These are phyloP conservation scores for Pythium folliculosum DNA, from an alignment of 352 stramenopile genomes.

Conservation along the genomic window DNA sequence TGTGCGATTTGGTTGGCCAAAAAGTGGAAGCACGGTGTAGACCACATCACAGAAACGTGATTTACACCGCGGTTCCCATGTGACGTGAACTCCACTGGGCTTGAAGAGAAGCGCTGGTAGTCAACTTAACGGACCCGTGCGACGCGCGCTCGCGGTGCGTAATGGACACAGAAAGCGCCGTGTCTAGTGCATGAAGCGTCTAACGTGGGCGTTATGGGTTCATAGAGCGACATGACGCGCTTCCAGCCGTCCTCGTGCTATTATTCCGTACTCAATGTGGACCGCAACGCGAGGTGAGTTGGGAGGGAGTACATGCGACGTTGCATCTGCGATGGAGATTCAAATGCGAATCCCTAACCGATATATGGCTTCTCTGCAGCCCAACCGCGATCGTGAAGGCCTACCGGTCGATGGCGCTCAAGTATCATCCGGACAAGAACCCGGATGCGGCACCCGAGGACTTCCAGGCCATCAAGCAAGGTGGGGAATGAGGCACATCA, in stretches of 20 bases:
- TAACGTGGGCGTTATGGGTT: neutral
- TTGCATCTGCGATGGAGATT: neutral
- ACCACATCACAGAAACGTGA: slow-evolving; percentile 6
- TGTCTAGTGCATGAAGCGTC: neutral
- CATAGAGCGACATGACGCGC: slow-evolving; percentile 14
- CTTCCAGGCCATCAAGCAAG: slow-evolving; percentile 84
- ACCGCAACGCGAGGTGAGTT: slow-evolving; percentile 52
- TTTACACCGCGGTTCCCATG: slow-evolving; percentile 4
- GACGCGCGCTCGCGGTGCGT: neutral
- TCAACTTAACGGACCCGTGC: slow-evolving; percentile 2
- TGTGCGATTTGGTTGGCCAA: slow-evolving; percentile 11
- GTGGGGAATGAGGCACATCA: slow-evolving; percentile 13
- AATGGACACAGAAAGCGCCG: neutral
- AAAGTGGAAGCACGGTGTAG: slow-evolving; percentile 4
- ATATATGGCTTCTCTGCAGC: slow-evolving; percentile 36
- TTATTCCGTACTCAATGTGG: slow-evolving; percentile 70
- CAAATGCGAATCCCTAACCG: neutral
- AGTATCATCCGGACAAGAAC: slow-evolving; percentile 98
- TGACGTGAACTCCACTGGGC: slow-evolving; percentile 23
- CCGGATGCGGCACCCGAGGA: slow-evolving; percentile 83
- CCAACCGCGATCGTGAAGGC: slow-evolving; percentile 93
- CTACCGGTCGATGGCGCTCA: slow-evolving; percentile 92
- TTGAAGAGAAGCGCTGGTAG: slow-evolving; percentile 15
- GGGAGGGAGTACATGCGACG: neutral
- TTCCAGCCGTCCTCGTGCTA: slow-evolving; percentile 43